Base-by-base conservation (phyloP, 2,329 filamentous ascomycete genomes). In the Epichloe coenophiala region DNA sequence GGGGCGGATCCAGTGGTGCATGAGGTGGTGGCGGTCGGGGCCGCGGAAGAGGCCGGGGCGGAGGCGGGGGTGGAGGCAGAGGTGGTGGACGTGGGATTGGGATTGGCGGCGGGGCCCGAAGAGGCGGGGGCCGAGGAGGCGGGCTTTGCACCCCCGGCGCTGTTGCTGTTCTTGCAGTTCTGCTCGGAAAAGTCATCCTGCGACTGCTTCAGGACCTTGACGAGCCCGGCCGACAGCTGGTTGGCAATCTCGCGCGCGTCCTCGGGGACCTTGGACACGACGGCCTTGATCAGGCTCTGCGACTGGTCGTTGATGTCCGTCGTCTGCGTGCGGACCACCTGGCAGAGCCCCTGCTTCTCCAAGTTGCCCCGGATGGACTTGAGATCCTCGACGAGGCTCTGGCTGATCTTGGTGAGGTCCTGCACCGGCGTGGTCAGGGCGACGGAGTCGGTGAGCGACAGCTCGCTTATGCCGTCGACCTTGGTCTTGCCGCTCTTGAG, bases 181-280 rank as follows among this genome's bases (percentile, higher is more conserved):
- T 55, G 55, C 3, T 55, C 37, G n/a, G 53, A 54, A 43, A 63
- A 63, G 41, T 52, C 47, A 33, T 49, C 52, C 48, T 60, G 55
- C 17, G 54, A 51, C 4, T 56, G 52, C 37, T 47, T 27, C 8
- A 63, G 53, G 15, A 55, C 51, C 37, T 55, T 40, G 31, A 55
- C 52, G 36, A 63, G 58, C 40, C 54, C 50, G 1, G 47, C 50
- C 1, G 60, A 55, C 8, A 63, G 53, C 48, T 58, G 54, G 40
- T 51, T 47, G 48, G 62, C 63, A 36, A 65, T 57, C 6, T 52
- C 47, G 51, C 61, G 63, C 11, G 59, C 58, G 8, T 53, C 58
- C 7, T 54, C 39, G 17, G 62, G 62, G 2, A 64, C 59, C 57
- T 64, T 64, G 43, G 40, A 27, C 31, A 65, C 57, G 36, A 63